Evolutionary conservation across 345 rosid species (phyloP).

Genomic region (Salix viminalis): DNA sequence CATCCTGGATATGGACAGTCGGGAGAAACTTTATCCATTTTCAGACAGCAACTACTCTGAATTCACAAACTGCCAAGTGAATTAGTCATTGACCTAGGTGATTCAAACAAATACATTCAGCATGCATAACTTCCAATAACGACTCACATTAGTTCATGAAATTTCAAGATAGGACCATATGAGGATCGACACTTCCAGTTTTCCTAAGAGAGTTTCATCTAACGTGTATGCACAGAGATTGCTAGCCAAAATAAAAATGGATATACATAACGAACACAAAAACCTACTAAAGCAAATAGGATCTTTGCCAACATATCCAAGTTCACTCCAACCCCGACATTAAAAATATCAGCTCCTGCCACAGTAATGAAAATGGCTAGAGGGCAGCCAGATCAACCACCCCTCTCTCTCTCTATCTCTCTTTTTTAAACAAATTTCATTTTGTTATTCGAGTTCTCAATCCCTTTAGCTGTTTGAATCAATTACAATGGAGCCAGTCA

Average conservation of each 20-base stretch:
- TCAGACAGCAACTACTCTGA: constrained; percentile 2
- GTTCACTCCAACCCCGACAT: background rate
- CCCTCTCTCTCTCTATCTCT: no score
- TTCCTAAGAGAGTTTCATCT: background rate
- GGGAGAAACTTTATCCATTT: constrained; percentile 73
- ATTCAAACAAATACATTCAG: background rate
- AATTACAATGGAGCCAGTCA: background rate
- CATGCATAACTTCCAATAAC: background rate
- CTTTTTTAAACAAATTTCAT: background rate
- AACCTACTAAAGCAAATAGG: background rate
- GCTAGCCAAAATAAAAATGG: background rate
- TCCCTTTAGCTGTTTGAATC: background rate
- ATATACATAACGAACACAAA: background rate
- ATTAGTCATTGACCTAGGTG: background rate
- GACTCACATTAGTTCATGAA: background rate
- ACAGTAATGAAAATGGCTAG: background rate
- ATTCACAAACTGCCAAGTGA: constrained; percentile 10
- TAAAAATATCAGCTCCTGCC: background rate
- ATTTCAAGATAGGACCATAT: background rate
- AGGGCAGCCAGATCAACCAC: background rate
- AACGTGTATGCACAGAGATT: background rate
- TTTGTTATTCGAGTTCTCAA: background rate
- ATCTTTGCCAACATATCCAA: constrained; percentile 1
- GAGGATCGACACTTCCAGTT: background rate
- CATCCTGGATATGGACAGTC: constrained; percentile 99